Evolutionary conservation across 2,329 filamentous ascomycete genomes (phyloP), one percentile per base, ranked within the genome.

Genomic region (Fusarium camptoceras): DNA sequence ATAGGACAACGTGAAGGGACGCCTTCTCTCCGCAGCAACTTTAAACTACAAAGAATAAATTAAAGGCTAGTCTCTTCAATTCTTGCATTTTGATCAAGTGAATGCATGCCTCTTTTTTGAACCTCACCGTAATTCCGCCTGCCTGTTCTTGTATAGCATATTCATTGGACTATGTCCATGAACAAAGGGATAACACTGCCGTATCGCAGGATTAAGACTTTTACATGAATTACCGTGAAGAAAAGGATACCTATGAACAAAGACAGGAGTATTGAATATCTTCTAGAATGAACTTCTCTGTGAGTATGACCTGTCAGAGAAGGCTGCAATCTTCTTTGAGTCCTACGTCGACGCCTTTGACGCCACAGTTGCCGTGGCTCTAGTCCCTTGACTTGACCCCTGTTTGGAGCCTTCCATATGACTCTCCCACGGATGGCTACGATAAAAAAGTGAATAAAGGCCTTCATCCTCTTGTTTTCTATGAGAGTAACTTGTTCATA

Each of bases 81-180:
- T 3, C 5, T 12, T 37, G 1, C 5, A 16, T 9, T 6, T n/a
- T n/a, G 10, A n/a, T 2, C n/a, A 11, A n/a, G 0, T 11, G 34
- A 37, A 6, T 5, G 4, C 34, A 37, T 37, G 18, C 5, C 34
- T 37, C 6, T n/a, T 2, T 12, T 37, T 37, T n/a, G 18, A 9
- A 12, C 34, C 34, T 37, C 18, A 12, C 18, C 3, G 18, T 7
- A 37, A 11, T 6, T n/a, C 10, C 10, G 6, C 18, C 34, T 37
- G 9, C 18, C 10, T 37, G 18, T 11, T 37, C 18, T 37, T 4
- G 3, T 10, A 37, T 18, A 6, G 10, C 1, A 10, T n/a, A 18
- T 4, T n/a, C 34, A n/a, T 7, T 37, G 18, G 18, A n/a, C 3
- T 37, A 37, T 37, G 10, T 6, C 8, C 34, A n/a, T 37, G 16